These are phyloP conservation scores for Coemansia biformis DNA, from an alignment of 192 early-diverging fungal species.

Conservation along the genomic window DNA sequence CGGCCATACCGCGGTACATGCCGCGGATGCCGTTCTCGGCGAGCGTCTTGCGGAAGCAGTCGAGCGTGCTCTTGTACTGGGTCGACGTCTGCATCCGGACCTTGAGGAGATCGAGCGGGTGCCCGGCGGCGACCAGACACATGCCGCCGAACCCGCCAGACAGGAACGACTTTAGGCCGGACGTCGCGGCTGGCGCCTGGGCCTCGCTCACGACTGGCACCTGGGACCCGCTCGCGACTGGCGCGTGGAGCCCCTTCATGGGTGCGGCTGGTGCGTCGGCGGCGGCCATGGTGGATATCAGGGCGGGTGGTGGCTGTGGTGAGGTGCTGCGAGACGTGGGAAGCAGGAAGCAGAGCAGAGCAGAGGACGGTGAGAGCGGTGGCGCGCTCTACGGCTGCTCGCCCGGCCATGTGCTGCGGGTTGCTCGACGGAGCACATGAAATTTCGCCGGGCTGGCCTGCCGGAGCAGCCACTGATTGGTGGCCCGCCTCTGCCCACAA, in stretches of 20 bases:
- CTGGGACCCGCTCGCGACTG: constrained; percentile 3
- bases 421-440: no score
- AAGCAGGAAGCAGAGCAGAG: constrained; percentile 1
- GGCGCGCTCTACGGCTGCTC: neutral
- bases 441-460: no score
- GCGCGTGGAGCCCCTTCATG: no score
- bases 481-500: no score
- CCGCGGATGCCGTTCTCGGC: constrained; percentile 86
- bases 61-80: constrained; percentile 79
- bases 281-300: constrained; percentile 20
- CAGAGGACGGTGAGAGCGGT: neutral
- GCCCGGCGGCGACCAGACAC: constrained; percentile 64
- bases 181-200: constrained; percentile 13
- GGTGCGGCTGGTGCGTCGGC: neutral
- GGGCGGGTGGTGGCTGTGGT: neutral
- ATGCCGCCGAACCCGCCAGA: constrained; percentile 91
- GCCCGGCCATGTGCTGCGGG: neutral
- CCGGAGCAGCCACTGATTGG: no score
- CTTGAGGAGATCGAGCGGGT: constrained; percentile 88
- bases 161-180: constrained; percentile 78
- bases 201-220: constrained; percentile 3
- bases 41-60: constrained; percentile 87
- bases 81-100: constrained; percentile 92
- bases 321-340: neutral
- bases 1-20: constrained; percentile 92